These are phyloP conservation scores for Pythium chondricola DNA, from an alignment of 352 stramenopile species.

Conservation along the genomic window DNA sequence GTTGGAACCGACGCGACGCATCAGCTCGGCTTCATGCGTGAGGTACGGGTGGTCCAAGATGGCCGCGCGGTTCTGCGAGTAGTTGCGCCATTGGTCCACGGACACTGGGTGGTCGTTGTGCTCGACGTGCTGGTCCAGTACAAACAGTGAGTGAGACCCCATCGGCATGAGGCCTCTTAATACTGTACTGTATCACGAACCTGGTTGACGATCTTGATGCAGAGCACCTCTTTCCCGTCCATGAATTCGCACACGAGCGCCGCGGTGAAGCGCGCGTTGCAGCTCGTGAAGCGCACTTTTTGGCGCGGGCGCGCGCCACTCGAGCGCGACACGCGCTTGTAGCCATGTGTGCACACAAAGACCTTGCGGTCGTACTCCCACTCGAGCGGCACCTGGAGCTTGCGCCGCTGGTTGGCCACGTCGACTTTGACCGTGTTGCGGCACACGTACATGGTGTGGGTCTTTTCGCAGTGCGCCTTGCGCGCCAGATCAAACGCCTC, in stretches of 20 bases:
- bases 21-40: slow-evolving; percentile 62
- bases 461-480: slow-evolving; percentile 66
- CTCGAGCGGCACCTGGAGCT: slow-evolving; percentile 49
- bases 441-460: slow-evolving; percentile 76
- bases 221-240: slow-evolving; percentile 45
- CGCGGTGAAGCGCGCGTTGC: slow-evolving; percentile 60
- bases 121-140: slow-evolving; percentile 33
- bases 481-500: slow-evolving; percentile 64
- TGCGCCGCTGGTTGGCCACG: slow-evolving; percentile 63
- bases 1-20: slow-evolving; percentile 64
- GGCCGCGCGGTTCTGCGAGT: slow-evolving; percentile 69
- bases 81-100: slow-evolving; percentile 69
- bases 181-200: neutral
- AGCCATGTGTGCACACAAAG: slow-evolving; percentile 71
- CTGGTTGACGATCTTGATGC: slow-evolving; percentile 50
- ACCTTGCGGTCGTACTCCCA: slow-evolving; percentile 76
- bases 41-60: slow-evolving; percentile 68
- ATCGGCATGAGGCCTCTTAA: neutral
- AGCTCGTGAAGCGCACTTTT: slow-evolving; percentile 65
- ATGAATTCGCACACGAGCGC: slow-evolving; percentile 47
- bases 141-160: neutral
- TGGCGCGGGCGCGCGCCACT: slow-evolving; percentile 53
- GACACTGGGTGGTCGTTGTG: slow-evolving; percentile 60
- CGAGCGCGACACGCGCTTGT: slow-evolving; percentile 59
- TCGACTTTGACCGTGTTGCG: slow-evolving; percentile 72